Conservation (phyloP, 768 basidiomycete genomes). For the Punctularia strigosozonata region DNA sequence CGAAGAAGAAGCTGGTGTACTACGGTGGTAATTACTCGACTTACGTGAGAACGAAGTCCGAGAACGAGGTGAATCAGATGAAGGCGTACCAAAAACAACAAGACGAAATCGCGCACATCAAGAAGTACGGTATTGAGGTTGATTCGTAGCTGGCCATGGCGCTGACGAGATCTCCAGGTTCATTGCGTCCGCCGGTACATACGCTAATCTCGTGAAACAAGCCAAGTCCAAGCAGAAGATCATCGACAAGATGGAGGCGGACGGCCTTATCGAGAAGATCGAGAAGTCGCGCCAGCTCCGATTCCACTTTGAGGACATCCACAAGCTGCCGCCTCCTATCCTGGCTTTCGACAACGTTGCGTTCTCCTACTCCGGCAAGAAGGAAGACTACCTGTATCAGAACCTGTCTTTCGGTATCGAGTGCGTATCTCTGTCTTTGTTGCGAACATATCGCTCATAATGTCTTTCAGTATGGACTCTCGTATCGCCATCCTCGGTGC, state of each 20-base stretch:
- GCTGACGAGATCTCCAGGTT: constrained; percentile 43
- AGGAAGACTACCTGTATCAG: constrained; percentile 79
- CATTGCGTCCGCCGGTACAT: constrained; percentile 99
- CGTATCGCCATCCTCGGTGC: constrained; percentile 93
- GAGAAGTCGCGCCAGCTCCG: constrained; percentile 61
- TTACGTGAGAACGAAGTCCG: constrained; percentile 90
- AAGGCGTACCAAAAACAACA: constrained; percentile 99
- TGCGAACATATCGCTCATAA: constrained; percentile 2
- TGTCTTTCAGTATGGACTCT: constrained; percentile 66
- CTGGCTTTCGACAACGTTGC: constrained; percentile 93
- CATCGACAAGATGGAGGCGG: constrained; percentile 99
- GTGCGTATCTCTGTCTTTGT: constrained; percentile 30
- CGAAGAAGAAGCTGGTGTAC: constrained; percentile 86
- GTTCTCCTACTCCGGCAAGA: constrained; percentile 90
- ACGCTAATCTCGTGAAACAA: constrained; percentile 96
- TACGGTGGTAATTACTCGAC: constrained; percentile 95
- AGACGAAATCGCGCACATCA: constrained; percentile 96
- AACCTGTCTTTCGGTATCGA: constrained; percentile 96
- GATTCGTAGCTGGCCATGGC: too few species aligned
- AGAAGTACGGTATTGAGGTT: constrained; percentile 51
- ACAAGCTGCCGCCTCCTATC: constrained; percentile 90
- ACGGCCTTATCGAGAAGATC: constrained; percentile 89
- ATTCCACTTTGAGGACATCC: constrained; percentile 95
- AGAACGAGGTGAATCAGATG: constrained; percentile 99
- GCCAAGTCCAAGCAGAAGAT: constrained; percentile 99